Evolutionary conservation across 192 early-diverging fungal genomes (phyloP), one percentile per base, ranked within the genome.

Genomic region (Linnemannia exigua): DNA sequence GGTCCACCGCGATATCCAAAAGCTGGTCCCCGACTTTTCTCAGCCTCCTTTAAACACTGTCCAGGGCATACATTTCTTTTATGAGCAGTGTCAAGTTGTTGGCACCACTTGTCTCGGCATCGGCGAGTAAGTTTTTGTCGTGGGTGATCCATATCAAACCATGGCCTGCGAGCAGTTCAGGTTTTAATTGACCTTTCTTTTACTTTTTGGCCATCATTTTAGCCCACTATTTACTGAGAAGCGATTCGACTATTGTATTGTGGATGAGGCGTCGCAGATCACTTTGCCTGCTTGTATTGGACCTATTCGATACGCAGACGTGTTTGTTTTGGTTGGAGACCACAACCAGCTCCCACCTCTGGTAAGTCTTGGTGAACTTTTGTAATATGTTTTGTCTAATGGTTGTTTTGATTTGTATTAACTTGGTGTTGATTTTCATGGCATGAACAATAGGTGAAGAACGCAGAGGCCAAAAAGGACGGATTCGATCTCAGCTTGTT

Each of bases 211-310:
- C 74, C 5, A 8, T 28, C 33, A 33, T 33, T 22, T 48, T 75
- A 95, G 95, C 74, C 81, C 93, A 12, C 72, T 98, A 9, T 97
- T 98, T 77, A 80, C 90, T 5, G 91, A 90, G 73, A 91, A 95
- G 52, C 79, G 88, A 63, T 99, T 99, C 87, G 98, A 99, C 87
- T 98, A 96, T 84, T 98, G 97, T 80, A 97, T 99, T 69, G 93
- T 99, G 8, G 98, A 99, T 87, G 98, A 99, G 76, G 97, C 97
- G 14, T 97, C 97, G 20, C 98, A 99, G 87, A 92, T 99, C 35
- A 96, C 96, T 22, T 80, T 98, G 41, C 98, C 98, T 0, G 93
- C 95, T 8, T 97, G 97, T 76, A 73, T 99, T 44, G 98, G 97
- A 7, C 97, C 98, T 11, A 81, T 99, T 46, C 92, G 94, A 5